Evolutionary conservation across 2,329 filamentous ascomycete genomes (phyloP).

Genomic region (Lojkania enalia): DNA sequence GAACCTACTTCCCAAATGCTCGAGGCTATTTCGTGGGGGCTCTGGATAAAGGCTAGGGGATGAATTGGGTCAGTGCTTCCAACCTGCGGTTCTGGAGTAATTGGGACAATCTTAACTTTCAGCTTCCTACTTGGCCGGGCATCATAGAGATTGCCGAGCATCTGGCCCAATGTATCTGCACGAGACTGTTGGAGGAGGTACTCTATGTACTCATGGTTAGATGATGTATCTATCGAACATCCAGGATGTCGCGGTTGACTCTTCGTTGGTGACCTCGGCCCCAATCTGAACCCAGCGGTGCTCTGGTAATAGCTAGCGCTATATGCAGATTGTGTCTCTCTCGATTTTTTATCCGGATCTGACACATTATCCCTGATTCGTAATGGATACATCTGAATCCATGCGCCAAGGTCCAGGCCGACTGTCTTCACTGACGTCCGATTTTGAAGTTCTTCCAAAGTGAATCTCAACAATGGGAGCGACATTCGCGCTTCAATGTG

Average conservation of each 20-base stretch:
- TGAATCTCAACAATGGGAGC: constrained; percentile 15
- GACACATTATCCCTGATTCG: background rate
- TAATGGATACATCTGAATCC: constrained; percentile 26
- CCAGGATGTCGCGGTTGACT: background rate
- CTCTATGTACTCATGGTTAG: background rate
- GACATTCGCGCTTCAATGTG: constrained; percentile 26
- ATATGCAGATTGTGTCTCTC: too few relatives aligned
- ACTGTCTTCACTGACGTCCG: constrained; percentile 18
- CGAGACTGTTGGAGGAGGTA: background rate
- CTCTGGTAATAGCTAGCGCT: background rate
- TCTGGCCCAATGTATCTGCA: constrained; percentile 6
- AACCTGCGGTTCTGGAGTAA: constrained; percentile 19
- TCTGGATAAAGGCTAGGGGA: constrained; percentile 24
- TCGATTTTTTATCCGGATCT: too few relatives aligned
- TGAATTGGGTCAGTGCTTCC: constrained; percentile 22
- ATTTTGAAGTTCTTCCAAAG: constrained; percentile 13
- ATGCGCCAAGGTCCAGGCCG: constrained; percentile 33
- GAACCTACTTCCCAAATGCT: background rate
- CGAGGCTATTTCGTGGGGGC: background rate
- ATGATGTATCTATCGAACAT: background rate
- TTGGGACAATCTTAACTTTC: background rate
- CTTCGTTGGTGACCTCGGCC: background rate
- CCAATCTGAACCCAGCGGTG: background rate
- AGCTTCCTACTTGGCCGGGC: background rate
- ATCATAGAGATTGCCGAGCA: constrained; percentile 15